These are phyloP conservation scores for Ceratocystiopsis brevicomis DNA, from an alignment of 2,329 filamentous ascomycete genomes.

Conservation along the genomic window DNA sequence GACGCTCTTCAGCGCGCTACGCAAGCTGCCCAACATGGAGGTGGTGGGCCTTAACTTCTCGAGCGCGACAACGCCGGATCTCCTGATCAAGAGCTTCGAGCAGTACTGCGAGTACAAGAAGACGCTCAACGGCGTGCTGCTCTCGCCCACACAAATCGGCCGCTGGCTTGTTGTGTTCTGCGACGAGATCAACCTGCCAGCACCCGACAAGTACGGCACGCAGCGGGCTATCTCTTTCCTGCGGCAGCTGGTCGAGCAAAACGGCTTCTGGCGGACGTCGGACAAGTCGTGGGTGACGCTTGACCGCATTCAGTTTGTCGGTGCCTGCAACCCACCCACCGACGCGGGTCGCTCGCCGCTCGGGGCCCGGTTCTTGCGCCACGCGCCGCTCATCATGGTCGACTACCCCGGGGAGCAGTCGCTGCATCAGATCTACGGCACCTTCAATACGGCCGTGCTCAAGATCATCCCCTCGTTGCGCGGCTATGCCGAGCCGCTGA, in stretches of 20 bases:
- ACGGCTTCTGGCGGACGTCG: slow-evolving; percentile 94
- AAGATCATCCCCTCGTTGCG: slow-evolving; percentile 93
- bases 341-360: slow-evolving; percentile 92
- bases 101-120: slow-evolving; percentile 99
- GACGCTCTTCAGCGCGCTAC: slow-evolving; percentile 93
- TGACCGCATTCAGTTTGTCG: slow-evolving; percentile 96
- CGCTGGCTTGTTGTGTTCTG: slow-evolving; percentile 98
- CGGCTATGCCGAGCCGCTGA: slow-evolving; percentile 84
- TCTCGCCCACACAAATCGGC: slow-evolving; percentile 90
- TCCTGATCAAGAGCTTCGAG: slow-evolving; percentile 97
- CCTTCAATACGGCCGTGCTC: slow-evolving; percentile 87
- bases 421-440: slow-evolving; percentile 92
- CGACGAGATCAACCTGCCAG: slow-evolving; percentile 97
- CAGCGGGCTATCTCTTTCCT: slow-evolving; percentile 95
- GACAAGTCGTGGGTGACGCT: slow-evolving; percentile 97
- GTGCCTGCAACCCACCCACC: slow-evolving; percentile 93
- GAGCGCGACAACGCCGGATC: slow-evolving; percentile 90
- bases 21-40: slow-evolving; percentile 96
- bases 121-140: slow-evolving; percentile 85
- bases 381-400: slow-evolving; percentile 98
- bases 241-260: slow-evolving; percentile 92
- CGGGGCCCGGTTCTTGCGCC: slow-evolving; percentile 80
- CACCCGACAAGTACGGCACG: slow-evolving; percentile 92
- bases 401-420: slow-evolving; percentile 95
- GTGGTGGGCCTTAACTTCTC: slow-evolving; percentile 98